phyloP scores from a whole-genome alignment of 257 asterid species.

The Voacanga thouarsii region DNA sequence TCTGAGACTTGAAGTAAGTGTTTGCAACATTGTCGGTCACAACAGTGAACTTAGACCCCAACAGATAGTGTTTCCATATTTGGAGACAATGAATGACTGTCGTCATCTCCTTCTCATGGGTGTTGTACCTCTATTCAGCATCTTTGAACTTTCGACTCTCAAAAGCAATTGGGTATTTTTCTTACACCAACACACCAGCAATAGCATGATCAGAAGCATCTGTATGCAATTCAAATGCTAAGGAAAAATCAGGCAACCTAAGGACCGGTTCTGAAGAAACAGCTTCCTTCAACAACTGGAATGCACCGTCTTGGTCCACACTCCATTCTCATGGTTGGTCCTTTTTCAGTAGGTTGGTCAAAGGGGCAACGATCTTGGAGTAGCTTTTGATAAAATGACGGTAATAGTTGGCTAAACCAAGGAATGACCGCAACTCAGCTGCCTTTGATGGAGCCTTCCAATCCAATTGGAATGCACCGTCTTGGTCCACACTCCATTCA shows the following conservation, averaged over 20 bases:
- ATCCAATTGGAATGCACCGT: accelerated
- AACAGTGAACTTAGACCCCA: neutral
- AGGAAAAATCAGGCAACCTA: neutral
- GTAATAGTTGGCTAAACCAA: neutral
- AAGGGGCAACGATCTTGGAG: neutral
- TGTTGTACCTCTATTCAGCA: neutral
- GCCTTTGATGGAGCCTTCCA: neutral
- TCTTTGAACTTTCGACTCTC: neutral
- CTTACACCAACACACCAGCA: neutral
- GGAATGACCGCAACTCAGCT: neutral
- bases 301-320: neutral
- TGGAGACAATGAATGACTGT: neutral
- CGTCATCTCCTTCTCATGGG: neutral
- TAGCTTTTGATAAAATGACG: neutral
- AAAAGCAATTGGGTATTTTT: neutral
- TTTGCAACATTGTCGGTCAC: neutral
- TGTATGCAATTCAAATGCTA: neutral
- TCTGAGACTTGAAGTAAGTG: neutral
- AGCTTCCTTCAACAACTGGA: neutral
- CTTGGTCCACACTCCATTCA: neutral
- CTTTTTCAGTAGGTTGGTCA: too few relatives aligned
- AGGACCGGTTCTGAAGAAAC: neutral
- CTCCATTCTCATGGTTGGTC: neutral
- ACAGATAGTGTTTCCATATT: neutral
- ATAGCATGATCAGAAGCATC: neutral